phyloP scores from a whole-genome alignment of 208 protist species.

The Spongospora subterranea region DNA sequence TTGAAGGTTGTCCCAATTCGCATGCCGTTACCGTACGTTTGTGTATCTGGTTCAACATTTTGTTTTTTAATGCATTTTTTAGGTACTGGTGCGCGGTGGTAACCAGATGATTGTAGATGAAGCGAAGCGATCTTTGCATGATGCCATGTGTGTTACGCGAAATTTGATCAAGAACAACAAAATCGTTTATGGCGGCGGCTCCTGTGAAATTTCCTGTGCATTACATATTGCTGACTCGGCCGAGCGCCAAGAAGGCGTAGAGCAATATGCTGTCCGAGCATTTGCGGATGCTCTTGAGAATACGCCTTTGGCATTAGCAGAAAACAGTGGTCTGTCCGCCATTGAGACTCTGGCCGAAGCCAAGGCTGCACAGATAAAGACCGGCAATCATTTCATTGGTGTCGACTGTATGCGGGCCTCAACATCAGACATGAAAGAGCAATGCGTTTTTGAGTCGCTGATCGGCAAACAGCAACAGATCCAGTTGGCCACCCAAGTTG shows the following conservation, averaged over 20 bases:
- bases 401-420: slow-evolving; percentile 95
- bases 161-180: slow-evolving; percentile 98
- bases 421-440: slow-evolving; percentile 75
- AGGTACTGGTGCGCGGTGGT: slow-evolving; percentile 96
- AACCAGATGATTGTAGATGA: slow-evolving; percentile 99
- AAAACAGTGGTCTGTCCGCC: slow-evolving; percentile 96
- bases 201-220: slow-evolving; percentile 96
- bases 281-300: slow-evolving; percentile 99
- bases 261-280: slow-evolving; percentile 97
- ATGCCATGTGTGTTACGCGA: slow-evolving; percentile 99
- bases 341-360: slow-evolving; percentile 94
- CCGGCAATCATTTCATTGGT: slow-evolving; percentile 92
- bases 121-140: slow-evolving; percentile 98
- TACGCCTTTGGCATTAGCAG: slow-evolving; percentile 97
- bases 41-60: background rate
- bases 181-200: slow-evolving; percentile 99
- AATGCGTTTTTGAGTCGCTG: slow-evolving; percentile 95
- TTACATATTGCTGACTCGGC: slow-evolving; percentile 75
- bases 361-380: slow-evolving; percentile 91
- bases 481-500: slow-evolving; percentile 98
- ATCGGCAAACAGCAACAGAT: slow-evolving; percentile 98
- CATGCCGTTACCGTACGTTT: slow-evolving; percentile 96
- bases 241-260: slow-evolving; percentile 74
- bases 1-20: slow-evolving; percentile 97
- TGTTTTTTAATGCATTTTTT: background rate